Evolutionary conservation across 2,329 filamentous ascomycete species (phyloP).

Genomic region (Xylaria sp.): DNA sequence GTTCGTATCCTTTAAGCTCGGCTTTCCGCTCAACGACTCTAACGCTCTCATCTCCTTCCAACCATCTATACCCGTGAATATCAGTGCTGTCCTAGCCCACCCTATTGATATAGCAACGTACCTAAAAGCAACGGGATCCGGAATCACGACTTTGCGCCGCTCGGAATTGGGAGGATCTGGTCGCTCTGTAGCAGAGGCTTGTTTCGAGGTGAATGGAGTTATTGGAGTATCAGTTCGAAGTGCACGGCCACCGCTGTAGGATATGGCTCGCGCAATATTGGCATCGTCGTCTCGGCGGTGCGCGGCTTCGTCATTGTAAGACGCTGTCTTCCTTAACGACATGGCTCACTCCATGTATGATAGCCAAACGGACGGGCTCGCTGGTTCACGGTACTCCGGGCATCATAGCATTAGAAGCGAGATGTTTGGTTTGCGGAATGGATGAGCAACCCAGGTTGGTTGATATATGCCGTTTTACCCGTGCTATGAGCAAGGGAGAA

Average conservation of each 20-base stretch:
- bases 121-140: slow-evolving; percentile 68
- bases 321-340: slow-evolving; percentile 47
- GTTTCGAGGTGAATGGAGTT: slow-evolving; percentile 37
- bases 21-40: slow-evolving; percentile 77
- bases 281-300: slow-evolving; percentile 54
- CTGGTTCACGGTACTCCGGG: slow-evolving; percentile 41
- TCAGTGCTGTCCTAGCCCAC: slow-evolving; percentile 12
- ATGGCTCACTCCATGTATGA: slow-evolving; percentile 47
- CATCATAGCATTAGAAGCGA: slow-evolving; percentile 32
- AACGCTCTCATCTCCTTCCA: slow-evolving; percentile 85
- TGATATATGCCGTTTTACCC: slow-evolving; percentile 12
- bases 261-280: slow-evolving; percentile 49
- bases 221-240: slow-evolving; percentile 43
- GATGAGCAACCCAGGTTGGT: not conserved
- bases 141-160: slow-evolving; percentile 63
- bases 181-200: slow-evolving; percentile 29
- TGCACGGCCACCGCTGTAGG: slow-evolving; percentile 44
- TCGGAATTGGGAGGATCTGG: slow-evolving; percentile 45
- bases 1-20: slow-evolving; percentile 83
- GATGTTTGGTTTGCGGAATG: not conserved
- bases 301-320: slow-evolving; percentile 47
- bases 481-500: not conserved
- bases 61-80: slow-evolving; percentile 63
- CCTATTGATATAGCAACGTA: slow-evolving; percentile 45
- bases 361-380: slow-evolving; percentile 37